Evolutionary conservation across 2,329 filamentous ascomycete species (phyloP), one percentile per base, ranked within the genome.

Genomic region (Amylocarpus encephaloides): DNA sequence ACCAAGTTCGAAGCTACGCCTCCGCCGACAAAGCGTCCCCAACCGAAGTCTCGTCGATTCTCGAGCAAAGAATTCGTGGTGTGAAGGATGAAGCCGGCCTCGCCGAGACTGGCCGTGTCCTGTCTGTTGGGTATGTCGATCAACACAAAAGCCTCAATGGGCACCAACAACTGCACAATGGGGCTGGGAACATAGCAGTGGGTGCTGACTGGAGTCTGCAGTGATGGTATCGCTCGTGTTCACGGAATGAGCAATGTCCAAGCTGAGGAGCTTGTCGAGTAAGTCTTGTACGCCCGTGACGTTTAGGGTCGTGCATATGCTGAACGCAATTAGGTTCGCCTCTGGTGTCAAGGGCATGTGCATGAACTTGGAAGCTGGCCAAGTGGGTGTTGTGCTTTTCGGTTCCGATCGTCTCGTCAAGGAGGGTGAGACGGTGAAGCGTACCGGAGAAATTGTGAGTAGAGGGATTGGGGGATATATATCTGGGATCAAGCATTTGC

Each of bases 321-420:
- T 43, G 46, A 53, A 52, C 53, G 48, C 30, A 48, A 42, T 51
- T 63, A 96, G 91, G 82, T 98, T 98, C 80, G 89, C 93, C 69
- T 98, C 93, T 63, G 93, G 93, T 75, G 93, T 97, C 77, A 97
- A 97, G 86, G 93, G 93, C 75, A 98, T 98, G 93, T 97, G 92
- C 88, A 97, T 98, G 92, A 98, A 98, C 88, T 85, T 98, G 77
- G 93, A 98, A 80, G 93, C 93, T 75, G 93, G 93, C 74, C 93
- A 97, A 78, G 93, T 98, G 79, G 93, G 93, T 95, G 91, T 98
- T 70, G 93, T 98, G 83, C 83, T 98, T 71, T 98, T 98, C 83
- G 93, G 93, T 85, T 97, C 93, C 71, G 93, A 98, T 79, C 91
- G 93, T 91, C 83, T 96, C 68, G 93, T 98, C 84, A 93, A 89